Percentiles rank a stretch among this genome's conserved stretches.
phyloP scores from a whole-genome alignment of 805 yeast species.

The Kurtzmaniella fragi region DNA sequence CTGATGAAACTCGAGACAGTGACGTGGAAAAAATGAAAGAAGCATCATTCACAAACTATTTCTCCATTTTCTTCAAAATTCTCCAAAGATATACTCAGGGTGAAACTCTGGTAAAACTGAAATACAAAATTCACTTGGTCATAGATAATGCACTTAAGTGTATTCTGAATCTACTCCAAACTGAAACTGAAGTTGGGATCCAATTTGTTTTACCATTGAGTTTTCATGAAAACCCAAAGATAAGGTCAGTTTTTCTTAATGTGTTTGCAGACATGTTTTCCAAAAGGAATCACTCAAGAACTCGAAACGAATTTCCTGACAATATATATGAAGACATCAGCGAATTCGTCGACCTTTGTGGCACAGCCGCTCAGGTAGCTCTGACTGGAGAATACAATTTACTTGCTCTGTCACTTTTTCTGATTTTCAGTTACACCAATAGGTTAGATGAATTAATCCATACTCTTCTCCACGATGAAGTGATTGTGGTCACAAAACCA shows the following conservation, averaged over 20 bases:
- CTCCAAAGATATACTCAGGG: slow-evolving; percentile 35
- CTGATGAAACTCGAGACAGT: slow-evolving; percentile 47
- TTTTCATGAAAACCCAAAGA: slow-evolving; percentile 59
- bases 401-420: slow-evolving; percentile 60
- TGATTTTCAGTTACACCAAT: slow-evolving; percentile 41
- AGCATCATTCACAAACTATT: slow-evolving; percentile 64
- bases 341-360: slow-evolving; percentile 37
- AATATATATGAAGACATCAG: slow-evolving; percentile 22
- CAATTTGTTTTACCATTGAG: slow-evolving; percentile 75
- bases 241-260: slow-evolving; percentile 68
- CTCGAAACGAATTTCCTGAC: slow-evolving; percentile 24
- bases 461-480: slow-evolving; percentile 57
- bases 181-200: slow-evolving; percentile 75
- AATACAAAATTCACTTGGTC: slow-evolving; percentile 52
- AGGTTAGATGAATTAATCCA: slow-evolving; percentile 43
- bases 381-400: slow-evolving; percentile 67
- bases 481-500: slow-evolving; percentile 52
- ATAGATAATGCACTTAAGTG: slow-evolving; percentile 62
- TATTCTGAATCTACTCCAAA: slow-evolving; percentile 61
- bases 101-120: slow-evolving; percentile 17
- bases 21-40: slow-evolving; percentile 53
- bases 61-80: slow-evolving; percentile 53
- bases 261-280: slow-evolving; percentile 66
- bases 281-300: slow-evolving; percentile 23
- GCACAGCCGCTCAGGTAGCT: slow-evolving; percentile 56